Base-by-base conservation (phyloP, 2,329 filamentous ascomycete genomes). In the Fusarium xylarioides region DNA sequence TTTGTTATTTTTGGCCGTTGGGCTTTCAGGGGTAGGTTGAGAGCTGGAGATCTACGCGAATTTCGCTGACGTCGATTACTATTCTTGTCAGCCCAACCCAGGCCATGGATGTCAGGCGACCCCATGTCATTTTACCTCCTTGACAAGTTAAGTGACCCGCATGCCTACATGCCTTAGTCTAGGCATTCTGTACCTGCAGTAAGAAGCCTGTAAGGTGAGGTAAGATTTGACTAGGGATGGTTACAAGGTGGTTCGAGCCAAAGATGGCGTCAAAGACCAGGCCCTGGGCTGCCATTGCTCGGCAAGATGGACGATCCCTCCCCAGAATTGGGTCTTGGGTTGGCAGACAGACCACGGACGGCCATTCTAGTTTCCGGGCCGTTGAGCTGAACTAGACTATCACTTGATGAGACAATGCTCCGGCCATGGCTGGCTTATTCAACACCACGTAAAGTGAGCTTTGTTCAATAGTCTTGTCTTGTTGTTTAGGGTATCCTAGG, bases 281-380 rank as follows among this genome's bases (percentile, higher is more conserved):
- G 60, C 58, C 64, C 42, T 50, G 55, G 23, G 18, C 55, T 63
- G 54, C 21, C 37, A 56, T 46, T 47, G 34, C 61, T 65, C 61
- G 59, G 72, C 30, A 73, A 70, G 63, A 74, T 74, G 71, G 71
- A 50, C 64, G 71, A 74, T 74, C 71, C 65, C 70, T 60, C 70
- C 71, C 71, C 68, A 70, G 73, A 70, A 52, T 56, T 71, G 52
- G 62, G 63, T 49, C 28, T 34, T 50, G 46, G 23, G 40, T n/a
- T 35, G 34, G 14, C n/a, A 64, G 42, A 18, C 38, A 52, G n/a
- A 37, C 32, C 53, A 61, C 43, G 54, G 60, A 53, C 37, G 54
- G 60, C 47, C 21, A 46, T 70, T 63, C 58, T 72, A 74, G 71
- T 50, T 74, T 66, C 71, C 71, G 67, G 49, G 56, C 71, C 67